These are phyloP conservation scores for Botrytis medusae DNA, from an alignment of 2,329 filamentous ascomycete genomes.

Conservation along the genomic window DNA sequence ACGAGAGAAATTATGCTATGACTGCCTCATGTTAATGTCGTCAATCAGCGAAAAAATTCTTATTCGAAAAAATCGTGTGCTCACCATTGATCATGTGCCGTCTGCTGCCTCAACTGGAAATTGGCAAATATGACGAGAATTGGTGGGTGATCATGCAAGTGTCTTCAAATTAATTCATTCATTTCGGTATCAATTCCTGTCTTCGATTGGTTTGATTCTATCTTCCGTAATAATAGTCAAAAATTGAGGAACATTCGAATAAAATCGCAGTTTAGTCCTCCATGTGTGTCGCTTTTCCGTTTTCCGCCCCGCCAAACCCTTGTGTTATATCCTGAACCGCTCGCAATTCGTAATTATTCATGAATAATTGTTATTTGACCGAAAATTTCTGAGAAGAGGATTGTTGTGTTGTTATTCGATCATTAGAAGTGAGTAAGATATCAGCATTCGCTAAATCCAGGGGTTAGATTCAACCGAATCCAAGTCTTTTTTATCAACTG, in stretches of 20 bases:
- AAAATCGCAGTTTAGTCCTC: neutral
- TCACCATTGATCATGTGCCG: neutral
- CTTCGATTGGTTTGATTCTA: neutral
- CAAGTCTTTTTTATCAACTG: neutral
- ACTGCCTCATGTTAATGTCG: neutral
- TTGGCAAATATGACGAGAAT: neutral
- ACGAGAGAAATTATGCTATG: fast-evolving
- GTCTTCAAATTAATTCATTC: neutral
- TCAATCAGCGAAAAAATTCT: neutral
- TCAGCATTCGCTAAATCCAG: neutral
- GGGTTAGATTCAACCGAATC: neutral
- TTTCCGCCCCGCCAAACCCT: neutral
- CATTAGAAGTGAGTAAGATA: neutral
- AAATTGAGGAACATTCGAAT: neutral
- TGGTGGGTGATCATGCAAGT: neutral
- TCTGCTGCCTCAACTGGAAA: neutral
- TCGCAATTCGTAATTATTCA: neutral
- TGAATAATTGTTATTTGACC: neutral
- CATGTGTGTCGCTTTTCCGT: neutral
- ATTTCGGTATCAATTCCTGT: fast-evolving
- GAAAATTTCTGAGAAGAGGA: neutral
- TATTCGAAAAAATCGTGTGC: neutral
- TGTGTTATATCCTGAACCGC: fast-evolving
- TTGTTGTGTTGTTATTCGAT: neutral
- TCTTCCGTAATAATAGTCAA: neutral